Evolutionary conservation across 371 early-diverging fungal genomes (phyloP).

Genomic region (Mortierella sp.): DNA sequence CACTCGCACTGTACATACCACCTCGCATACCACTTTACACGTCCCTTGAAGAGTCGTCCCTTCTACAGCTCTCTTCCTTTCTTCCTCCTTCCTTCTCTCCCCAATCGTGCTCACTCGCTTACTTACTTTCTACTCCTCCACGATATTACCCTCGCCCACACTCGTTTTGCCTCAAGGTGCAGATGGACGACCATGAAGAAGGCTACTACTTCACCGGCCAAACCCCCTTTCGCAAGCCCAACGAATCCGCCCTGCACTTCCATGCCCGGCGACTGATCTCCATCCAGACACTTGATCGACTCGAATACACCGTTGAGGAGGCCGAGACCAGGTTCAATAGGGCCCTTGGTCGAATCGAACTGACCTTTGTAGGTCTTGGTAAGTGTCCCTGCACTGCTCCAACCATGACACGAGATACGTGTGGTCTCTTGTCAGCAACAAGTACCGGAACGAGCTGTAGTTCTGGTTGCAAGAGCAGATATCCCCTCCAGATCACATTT

Average conservation of each 20-base stretch:
- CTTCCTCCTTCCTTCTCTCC: too few species aligned
- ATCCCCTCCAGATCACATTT: too few species aligned
- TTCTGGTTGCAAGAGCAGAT: too few species aligned
- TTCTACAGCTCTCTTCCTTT: too few species aligned
- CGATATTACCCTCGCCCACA: conserved; percentile 14
- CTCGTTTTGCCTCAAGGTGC: conserved; percentile 39
- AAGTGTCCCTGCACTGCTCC: conserved; percentile 6
- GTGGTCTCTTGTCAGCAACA: too few species aligned
- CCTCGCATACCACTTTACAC: too few species aligned
- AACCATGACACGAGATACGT: neutral
- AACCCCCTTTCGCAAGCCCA: conserved; percentile 56
- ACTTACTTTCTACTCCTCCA: neutral
- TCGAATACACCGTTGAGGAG: conserved; percentile 63
- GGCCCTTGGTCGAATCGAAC: conserved; percentile 58
- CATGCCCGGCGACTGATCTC: conserved; percentile 62
- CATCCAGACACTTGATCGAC: conserved; percentile 59
- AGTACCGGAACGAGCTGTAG: too few species aligned
- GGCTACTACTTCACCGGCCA: conserved; percentile 52
- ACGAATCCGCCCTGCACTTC: conserved; percentile 54
- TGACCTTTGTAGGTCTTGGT: conserved; percentile 68
- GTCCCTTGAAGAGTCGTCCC: too few species aligned
- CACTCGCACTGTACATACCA: too few species aligned
- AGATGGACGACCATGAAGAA: conserved; percentile 49
- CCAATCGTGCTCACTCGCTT: too few species aligned
- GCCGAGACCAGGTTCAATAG: conserved; percentile 62